phyloP scores from a whole-genome alignment of 2,329 filamentous ascomycete genomes.

The Cladosporium cucumerinum region DNA sequence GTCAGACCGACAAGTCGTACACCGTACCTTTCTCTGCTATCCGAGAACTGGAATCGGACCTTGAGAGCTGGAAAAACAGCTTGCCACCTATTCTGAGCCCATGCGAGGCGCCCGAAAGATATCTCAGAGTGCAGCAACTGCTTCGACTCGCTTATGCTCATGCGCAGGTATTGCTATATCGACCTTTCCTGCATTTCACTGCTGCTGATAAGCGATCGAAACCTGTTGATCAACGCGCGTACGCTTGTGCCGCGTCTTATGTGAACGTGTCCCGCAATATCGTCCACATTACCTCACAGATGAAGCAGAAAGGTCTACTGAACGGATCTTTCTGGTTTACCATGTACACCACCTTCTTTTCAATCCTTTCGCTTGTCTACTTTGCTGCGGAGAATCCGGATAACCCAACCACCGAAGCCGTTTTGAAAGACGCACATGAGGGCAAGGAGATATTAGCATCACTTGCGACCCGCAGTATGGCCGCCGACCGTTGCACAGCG shows the following conservation, averaged over 20 bases:
- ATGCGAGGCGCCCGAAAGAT: slow-evolving; percentile 73
- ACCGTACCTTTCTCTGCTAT: slow-evolving; percentile 63
- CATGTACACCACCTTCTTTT: slow-evolving; percentile 79
- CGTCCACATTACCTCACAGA: slow-evolving; percentile 74
- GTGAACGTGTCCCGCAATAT: slow-evolving; percentile 69
- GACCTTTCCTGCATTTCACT: slow-evolving; percentile 80
- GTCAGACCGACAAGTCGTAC: slow-evolving; percentile 51
- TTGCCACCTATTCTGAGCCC: slow-evolving; percentile 76
- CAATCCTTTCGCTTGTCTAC: slow-evolving; percentile 74
- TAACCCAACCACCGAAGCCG: slow-evolving; percentile 69
- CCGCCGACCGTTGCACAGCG: slow-evolving; percentile 78
- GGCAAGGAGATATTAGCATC: slow-evolving; percentile 78
- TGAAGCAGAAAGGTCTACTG: slow-evolving; percentile 70
- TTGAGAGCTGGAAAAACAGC: slow-evolving; percentile 61
- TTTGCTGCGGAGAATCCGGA: slow-evolving; percentile 78
- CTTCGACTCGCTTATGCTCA: slow-evolving; percentile 78
- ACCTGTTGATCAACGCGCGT: slow-evolving; percentile 69
- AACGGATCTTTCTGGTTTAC: slow-evolving; percentile 85
- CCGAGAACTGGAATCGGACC: slow-evolving; percentile 60
- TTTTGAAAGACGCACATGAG: slow-evolving; percentile 78
- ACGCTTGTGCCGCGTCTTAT: slow-evolving; percentile 68
- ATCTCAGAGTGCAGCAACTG: slow-evolving; percentile 62
- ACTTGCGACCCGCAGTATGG: slow-evolving; percentile 78
- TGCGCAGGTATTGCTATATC: slow-evolving; percentile 77
- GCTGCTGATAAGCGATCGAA: slow-evolving; percentile 55